Evolutionary conservation across 495 filamentous ascomycete species (phyloP), one percentile per base, ranked within the genome.

Genomic region (Aspergillus baeticus): DNA sequence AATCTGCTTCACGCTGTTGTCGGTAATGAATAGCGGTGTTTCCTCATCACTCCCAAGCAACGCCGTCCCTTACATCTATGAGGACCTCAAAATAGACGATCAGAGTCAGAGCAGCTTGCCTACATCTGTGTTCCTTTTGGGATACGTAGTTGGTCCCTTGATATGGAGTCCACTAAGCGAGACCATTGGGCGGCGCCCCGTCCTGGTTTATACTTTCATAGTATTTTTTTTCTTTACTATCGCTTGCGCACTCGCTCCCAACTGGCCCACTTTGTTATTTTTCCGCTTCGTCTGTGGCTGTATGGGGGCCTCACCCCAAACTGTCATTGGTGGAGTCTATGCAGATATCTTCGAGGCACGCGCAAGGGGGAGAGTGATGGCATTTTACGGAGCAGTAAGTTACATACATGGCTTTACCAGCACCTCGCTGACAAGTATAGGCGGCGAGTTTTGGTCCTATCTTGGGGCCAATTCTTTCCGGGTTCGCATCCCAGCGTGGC

Each of bases 1-100:
- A 35, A 63, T 86, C 2, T 46, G 84, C 20, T 75, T 80, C 0
- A 77, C 76, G 10, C 81, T 89, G 60, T 58, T 84, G 29, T 68
- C 82, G 11, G 86, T 92, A 21, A 64, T 90, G 54, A 92, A 91
- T 66, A 85, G 82, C 41, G 91, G 88, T 13, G 79, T 92, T 61
- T 84, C 85, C 0, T 83, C 82, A 21, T 79, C 87, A 0, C 66
- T 94, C 6, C 86, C 89, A 0, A 83, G 84, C 58, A 88, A 84
- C 66, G 82, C 82, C 38, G 80, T 83, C 36, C 79, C 76, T 8
- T 78, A 72, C 43, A 77, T 75, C 60, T 68, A 73, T 65, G 58
- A 71, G n/a, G 67, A 74, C n/a, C 74, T 75, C 57, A 34, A 64
- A 44, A 47, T 67, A 22, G 55, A 58, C 74, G 72, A 66, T 15